phyloP scores from a whole-genome alignment of 1,284 basidiomycete species.

The Puccinia horiana region DNA sequence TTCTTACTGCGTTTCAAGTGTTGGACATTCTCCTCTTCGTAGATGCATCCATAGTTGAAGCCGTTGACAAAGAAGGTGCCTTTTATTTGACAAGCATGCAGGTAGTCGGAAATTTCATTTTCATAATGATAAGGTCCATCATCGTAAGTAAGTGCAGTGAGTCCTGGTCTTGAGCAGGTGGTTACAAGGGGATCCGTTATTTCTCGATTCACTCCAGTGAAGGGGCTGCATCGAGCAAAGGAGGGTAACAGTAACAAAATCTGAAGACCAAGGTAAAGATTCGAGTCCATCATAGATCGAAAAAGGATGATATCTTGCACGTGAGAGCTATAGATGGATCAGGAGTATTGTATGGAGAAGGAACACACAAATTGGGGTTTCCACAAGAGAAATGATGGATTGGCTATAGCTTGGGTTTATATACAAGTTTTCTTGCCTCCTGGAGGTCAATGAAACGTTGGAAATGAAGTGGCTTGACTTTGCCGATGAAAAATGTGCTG shows the following conservation, averaged over 20 bases:
- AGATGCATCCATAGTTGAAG: constrained; percentile 35
- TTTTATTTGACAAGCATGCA: constrained; percentile 3
- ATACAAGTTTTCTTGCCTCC: too few species aligned
- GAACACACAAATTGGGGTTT: neutral
- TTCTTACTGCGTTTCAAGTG: constrained; percentile 28
- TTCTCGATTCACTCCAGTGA: neutral
- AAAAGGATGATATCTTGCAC: neutral
- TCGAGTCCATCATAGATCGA: neutral
- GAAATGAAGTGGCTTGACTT: too few species aligned
- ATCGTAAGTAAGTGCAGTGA: constrained; percentile 30
- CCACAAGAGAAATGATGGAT: neutral
- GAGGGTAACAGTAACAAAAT: neutral
- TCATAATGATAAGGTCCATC: constrained; percentile 37
- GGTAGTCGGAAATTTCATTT: constrained; percentile 31
- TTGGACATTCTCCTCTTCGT: constrained; percentile 22
- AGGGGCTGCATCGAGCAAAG: neutral
- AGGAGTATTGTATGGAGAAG: neutral
- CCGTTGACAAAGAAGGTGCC: constrained; percentile 46
- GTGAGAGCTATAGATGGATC: neutral
- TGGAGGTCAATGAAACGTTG: too few species aligned
- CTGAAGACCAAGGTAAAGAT: neutral
- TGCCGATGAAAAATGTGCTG: too few species aligned
- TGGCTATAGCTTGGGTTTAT: too few species aligned
- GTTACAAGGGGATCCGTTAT: neutral
- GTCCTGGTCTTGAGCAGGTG: neutral